Evolutionary conservation across 2,329 filamentous ascomycete species (phyloP).

Genomic region (Exserohilum rostratum): DNA sequence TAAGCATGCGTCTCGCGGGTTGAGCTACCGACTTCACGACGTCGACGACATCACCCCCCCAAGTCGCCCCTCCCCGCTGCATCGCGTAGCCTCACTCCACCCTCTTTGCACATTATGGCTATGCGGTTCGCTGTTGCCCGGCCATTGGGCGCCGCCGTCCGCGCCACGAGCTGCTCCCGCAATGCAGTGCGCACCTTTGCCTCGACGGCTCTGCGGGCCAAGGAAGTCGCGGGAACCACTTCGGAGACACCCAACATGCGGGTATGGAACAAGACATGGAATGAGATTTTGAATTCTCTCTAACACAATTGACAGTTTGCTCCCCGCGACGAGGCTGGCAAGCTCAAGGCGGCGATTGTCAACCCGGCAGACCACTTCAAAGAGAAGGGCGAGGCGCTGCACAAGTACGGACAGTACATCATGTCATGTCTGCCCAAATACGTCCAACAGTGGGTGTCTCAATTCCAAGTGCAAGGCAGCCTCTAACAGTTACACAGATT

Average conservation of each 20-base stretch:
- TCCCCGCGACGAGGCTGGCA: constrained; percentile 51
- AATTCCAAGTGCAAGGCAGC: background rate
- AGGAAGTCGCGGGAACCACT: constrained; percentile 52
- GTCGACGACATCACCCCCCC: constrained; percentile 35
- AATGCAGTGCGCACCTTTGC: constrained; percentile 51
- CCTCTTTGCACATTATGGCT: constrained; percentile 44
- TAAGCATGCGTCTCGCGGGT: constrained; percentile 18
- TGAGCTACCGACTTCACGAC: constrained; percentile 23
- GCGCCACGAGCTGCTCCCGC: constrained; percentile 42
- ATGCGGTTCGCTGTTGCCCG: constrained; percentile 49
- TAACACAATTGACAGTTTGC: constrained; percentile 47
- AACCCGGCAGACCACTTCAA: constrained; percentile 94
- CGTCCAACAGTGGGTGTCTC: constrained; percentile 74
- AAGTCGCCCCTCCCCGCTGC: constrained; percentile 27
- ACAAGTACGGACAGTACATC: constrained; percentile 94
- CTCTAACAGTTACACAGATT: constrained; percentile 58
- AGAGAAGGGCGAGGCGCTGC: constrained; percentile 83
- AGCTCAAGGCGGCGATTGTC: constrained; percentile 77
- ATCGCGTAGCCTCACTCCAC: constrained; percentile 30
- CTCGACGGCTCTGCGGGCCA: constrained; percentile 49
- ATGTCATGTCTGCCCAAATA: constrained; percentile 98
- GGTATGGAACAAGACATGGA: constrained; percentile 33
- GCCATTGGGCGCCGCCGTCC: constrained; percentile 47
- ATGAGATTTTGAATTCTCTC: constrained; percentile 1
- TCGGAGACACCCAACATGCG: constrained; percentile 55